Evolutionary conservation across 75 land plant genomes (phyloP).

Genomic region (Picea sitchensis): DNA sequence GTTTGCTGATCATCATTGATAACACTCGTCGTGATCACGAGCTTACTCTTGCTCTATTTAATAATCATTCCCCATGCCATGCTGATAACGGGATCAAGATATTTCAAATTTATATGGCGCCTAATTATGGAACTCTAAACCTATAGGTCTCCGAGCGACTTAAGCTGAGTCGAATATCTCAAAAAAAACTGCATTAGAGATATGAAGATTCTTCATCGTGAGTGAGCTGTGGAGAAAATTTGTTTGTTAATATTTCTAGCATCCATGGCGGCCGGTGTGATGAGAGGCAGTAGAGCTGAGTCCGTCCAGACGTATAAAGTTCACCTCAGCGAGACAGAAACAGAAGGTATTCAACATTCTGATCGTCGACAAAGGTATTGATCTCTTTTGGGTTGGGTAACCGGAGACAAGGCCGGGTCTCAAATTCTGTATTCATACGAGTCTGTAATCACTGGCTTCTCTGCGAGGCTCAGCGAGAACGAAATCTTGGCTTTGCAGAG

Average conservation of each 20-base stretch:
- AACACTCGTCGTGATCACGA: background rate
- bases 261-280: background rate
- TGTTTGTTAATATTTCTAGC: background rate
- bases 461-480: constrained; percentile 32
- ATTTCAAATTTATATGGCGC: constrained; percentile 6
- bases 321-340: background rate
- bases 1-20: too few species aligned
- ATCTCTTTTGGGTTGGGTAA: background rate
- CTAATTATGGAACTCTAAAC: background rate
- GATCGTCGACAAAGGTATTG: background rate
- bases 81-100: background rate
- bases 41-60: background rate
- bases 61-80: background rate
- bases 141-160: background rate
- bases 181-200: too few species aligned
- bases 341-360: background rate
- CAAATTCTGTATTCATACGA: constrained; percentile 43
- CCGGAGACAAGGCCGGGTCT: background rate
- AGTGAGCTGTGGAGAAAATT: too few species aligned
- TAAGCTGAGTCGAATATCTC: too few species aligned
- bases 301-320: background rate
- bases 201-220: too few species aligned
- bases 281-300: background rate
- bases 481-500: constrained; percentile 25
- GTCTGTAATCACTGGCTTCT: constrained; percentile 44